phyloP scores from a whole-genome alignment of 2,329 filamentous ascomycete genomes.

The Cercospora sp. region DNA sequence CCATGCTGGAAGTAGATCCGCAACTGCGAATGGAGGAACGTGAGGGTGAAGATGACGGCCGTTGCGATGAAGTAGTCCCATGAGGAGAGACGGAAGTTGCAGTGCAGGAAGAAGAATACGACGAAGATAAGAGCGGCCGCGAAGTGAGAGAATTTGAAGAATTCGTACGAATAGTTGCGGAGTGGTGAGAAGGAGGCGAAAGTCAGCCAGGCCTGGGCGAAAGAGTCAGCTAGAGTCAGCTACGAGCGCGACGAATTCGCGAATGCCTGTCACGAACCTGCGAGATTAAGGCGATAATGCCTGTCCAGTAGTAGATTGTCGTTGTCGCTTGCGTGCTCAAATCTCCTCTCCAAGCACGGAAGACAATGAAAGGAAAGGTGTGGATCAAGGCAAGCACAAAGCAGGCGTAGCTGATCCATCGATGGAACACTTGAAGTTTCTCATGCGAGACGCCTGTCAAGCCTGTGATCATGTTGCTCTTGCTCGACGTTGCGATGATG shows the following conservation, averaged over 20 bases:
- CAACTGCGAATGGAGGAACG: conserved; percentile 49
- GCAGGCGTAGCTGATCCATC: conserved; percentile 58
- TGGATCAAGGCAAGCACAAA: conserved; percentile 59
- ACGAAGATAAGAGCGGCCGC: conserved; percentile 57
- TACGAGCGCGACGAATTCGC: background rate
- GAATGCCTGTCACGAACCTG: conserved; percentile 48
- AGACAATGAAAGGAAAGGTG: conserved; percentile 62
- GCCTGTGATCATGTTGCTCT: conserved; percentile 57
- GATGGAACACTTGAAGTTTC: conserved; percentile 58
- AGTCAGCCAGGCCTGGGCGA: conserved; percentile 44
- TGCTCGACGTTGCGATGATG: conserved; percentile 46
- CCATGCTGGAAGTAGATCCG: conserved; percentile 55
- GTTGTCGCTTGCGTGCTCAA: conserved; percentile 52
- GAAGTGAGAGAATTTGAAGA: conserved; percentile 61
- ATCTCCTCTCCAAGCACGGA: conserved; percentile 51
- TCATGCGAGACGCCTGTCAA: conserved; percentile 60
- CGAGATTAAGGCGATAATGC: conserved; percentile 55
- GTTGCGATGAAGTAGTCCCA: conserved; percentile 62
- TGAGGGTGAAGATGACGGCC: conserved; percentile 54
- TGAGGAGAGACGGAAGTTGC: conserved; percentile 56
- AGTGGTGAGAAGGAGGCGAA: conserved; percentile 55
- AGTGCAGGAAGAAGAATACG: conserved; percentile 63
- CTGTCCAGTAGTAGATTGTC: conserved; percentile 56
- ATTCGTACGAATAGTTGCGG: conserved; percentile 59
- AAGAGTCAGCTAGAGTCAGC: background rate